phyloP scores from a whole-genome alignment of 2,329 filamentous ascomycete species.

The Phaeosphaeriaceae sp. region DNA sequence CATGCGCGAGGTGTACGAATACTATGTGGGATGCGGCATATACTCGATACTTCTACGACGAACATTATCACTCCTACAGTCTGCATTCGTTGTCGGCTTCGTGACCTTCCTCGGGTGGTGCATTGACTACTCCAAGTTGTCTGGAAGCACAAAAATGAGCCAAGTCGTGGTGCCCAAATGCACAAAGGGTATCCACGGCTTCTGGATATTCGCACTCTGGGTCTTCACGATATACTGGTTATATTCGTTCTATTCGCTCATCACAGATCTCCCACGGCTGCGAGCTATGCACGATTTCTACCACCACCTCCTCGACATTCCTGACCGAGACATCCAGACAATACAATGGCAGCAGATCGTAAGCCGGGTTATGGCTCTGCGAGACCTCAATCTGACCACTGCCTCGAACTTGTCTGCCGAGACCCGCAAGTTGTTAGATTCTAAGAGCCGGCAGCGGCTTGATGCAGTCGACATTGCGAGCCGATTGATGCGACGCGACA shows the following conservation, averaged over 20 bases:
- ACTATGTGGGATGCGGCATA: constrained; percentile 82
- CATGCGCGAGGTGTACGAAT: constrained; percentile 83
- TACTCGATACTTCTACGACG: constrained; percentile 82
- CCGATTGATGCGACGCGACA: constrained; percentile 92
- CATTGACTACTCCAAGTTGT: constrained; percentile 78
- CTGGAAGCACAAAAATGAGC: constrained; percentile 66
- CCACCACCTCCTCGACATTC: constrained; percentile 79
- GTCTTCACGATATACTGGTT: constrained; percentile 86
- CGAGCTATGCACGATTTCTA: constrained; percentile 86
- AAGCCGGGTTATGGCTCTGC: constrained; percentile 79
- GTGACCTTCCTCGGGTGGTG: constrained; percentile 86
- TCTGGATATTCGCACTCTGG: constrained; percentile 83
- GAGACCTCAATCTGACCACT: constrained; percentile 89
- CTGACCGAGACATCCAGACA: constrained; percentile 87
- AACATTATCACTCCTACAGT: constrained; percentile 76
- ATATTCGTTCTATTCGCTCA: constrained; percentile 76
- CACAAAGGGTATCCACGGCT: constrained; percentile 73
- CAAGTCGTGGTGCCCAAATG: constrained; percentile 76
- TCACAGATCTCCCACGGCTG: constrained; percentile 76
- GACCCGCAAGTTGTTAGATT: constrained; percentile 71
- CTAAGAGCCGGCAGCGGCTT: constrained; percentile 89
- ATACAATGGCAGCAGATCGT: constrained; percentile 95
- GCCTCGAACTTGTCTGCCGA: constrained; percentile 65
- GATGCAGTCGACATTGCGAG: constrained; percentile 98
- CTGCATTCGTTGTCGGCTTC: constrained; percentile 81